Base-by-base conservation (phyloP, 192 early-diverging fungal genomes). In the Coemansia sp. region DNA sequence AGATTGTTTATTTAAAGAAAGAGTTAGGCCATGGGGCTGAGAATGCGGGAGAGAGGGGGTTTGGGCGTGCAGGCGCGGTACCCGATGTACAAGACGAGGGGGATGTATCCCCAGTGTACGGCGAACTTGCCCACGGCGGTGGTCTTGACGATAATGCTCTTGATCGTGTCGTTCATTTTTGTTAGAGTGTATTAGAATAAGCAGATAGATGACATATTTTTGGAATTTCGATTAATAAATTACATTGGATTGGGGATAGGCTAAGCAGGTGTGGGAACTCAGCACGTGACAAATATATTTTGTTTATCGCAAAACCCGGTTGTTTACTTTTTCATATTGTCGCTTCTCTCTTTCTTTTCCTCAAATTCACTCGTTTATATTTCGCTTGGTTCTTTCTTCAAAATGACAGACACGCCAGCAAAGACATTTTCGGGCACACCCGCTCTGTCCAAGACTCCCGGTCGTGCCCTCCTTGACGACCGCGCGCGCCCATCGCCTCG, bases 31-130 rank as follows among this genome's bases (percentile, higher is more conserved):
- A 80, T 71, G 12, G 78, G 78, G 60, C 68, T 74, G 69, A 80
- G 65, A 53, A 80, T 80, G 62, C 78, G 78, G 9, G 72, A 64
- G n/a, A 80, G 68, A 47, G 72, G 72, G 5, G 78, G 78, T 38
- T 57, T 69, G 12, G 78, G 78, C 44, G 66, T 65, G 72, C 70
- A 77, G 28, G 64, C 58, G 31, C 66, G 65, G 70, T 77, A 82
- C 26, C 73, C 74, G 54, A 81, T 67, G 49, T 69, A 75, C 52
- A 82, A 40, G 59, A 82, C 69, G 10, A 82, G 58, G n/a, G 73
- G 79, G 54, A 82, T 69, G 60, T 74, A 82, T 10, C 73, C 73
- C 70, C 74, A 82, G 70, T 77, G 75, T 10, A 82, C 23, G 6
- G 77, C 56, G 36, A 72, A 66, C 60, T 70, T 69, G 64, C 69